Evolutionary conservation across 169 alveolate genomes (phyloP).

Genomic region (Cryptosporidium meleagridis): DNA sequence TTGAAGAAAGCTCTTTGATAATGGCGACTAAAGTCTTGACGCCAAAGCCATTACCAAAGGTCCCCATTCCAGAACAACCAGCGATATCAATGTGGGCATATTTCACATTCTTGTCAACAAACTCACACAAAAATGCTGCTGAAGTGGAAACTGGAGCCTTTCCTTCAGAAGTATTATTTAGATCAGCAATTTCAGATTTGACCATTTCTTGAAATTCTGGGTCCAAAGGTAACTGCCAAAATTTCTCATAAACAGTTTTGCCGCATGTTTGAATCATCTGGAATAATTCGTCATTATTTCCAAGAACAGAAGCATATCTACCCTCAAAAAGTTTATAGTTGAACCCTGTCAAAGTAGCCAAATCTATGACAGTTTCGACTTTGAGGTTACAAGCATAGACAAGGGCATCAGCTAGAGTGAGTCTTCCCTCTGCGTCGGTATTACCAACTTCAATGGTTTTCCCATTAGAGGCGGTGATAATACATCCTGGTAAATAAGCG

Average conservation of each 20-base stretch:
- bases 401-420: slow-evolving; percentile 96
- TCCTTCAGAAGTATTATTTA: slow-evolving; percentile 86
- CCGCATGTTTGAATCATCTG: slow-evolving; percentile 76
- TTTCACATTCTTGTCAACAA: slow-evolving; percentile 86
- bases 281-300: slow-evolving; percentile 79
- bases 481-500: slow-evolving; percentile 94
- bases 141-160: slow-evolving; percentile 88
- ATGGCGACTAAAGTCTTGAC: slow-evolving; percentile 82
- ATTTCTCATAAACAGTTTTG: slow-evolving; percentile 82
- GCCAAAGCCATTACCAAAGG: slow-evolving; percentile 87
- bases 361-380: slow-evolving; percentile 90
- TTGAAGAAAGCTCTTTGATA: slow-evolving; percentile 14
- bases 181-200: slow-evolving; percentile 90
- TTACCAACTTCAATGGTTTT: slow-evolving; percentile 93
- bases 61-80: slow-evolving; percentile 89
- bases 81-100: slow-evolving; percentile 97
- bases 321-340: slow-evolving; percentile 65
- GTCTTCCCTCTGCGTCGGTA: slow-evolving; percentile 99
- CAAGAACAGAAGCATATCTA: slow-evolving; percentile 81
- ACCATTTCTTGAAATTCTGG: slow-evolving; percentile 84
- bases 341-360: slow-evolving; percentile 96
- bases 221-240: slow-evolving; percentile 91
- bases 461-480: slow-evolving; percentile 93
- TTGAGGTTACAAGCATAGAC: slow-evolving; percentile 89
- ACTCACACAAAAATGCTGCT: slow-evolving; percentile 92